Evolutionary conservation across 2,329 filamentous ascomycete genomes (phyloP), one percentile per base, ranked within the genome.

Genomic region (Fusarium pininemorale): DNA sequence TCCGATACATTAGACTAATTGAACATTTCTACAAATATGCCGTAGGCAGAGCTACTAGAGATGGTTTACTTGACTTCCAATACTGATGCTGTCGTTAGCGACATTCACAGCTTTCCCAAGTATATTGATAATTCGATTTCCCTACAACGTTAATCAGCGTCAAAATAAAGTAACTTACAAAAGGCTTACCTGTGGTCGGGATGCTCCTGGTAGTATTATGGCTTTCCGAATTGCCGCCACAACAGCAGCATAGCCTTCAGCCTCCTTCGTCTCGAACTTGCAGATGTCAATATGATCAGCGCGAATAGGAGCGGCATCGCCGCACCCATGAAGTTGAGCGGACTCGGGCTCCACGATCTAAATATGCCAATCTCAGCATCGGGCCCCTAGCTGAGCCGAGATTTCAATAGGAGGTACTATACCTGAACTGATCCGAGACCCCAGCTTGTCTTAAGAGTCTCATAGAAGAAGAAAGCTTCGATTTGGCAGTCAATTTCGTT

Each of bases 401-500:
- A 24, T 24, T 24, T 24, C 24, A 24, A 24, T 24, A 24, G 4
- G 8, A 18, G 5, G 24, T 20, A 26, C 12, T 1, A 6, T 45
- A 45, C 44, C 24, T 45, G 44, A 20, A 26, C 12, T 2, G 16
- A 26, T 10, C 24, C 44, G 0, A 26, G 2, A 4, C 42, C 24
- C 16, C 5, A 45, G 3, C 3, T 20, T 26, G 44, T 45, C 16
- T 45, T 45, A 0, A 26, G 44, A 6, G 24, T 45, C 7, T 45
- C 44, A 20, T 45, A 45, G 16, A 45, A 45, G 24, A 45, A 45
- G 5, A 20, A 26, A 0, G 7, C 44, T 7, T 45, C 44, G 12
- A 45, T 26, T 24, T 24, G 24, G 24, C 24, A 0, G 1, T 20
- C 12, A 0, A 13, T 20, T 0, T 45, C 44, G 20, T 26, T 45